Percentiles rank a stretch among this genome's conserved stretches.
Evolutionary conservation across 2,329 filamentous ascomycete species (phyloP).

Genomic region (Epichloe coenophiala): DNA sequence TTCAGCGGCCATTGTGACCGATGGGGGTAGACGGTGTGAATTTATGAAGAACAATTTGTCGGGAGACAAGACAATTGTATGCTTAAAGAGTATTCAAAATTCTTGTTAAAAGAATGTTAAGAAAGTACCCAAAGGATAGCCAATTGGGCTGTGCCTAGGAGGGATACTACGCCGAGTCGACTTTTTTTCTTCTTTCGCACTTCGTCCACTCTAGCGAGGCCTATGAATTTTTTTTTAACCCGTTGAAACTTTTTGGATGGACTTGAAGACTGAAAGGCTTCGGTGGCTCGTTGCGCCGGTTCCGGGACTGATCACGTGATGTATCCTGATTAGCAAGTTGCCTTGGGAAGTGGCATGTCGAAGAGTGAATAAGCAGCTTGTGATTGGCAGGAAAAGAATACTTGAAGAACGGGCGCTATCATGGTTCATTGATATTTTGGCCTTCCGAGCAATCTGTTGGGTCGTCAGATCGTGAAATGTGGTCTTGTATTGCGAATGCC

Average conservation of each 20-base stretch:
- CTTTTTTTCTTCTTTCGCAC: background rate
- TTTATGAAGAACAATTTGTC: background rate
- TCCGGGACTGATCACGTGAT: constrained; percentile 12
- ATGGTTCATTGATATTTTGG: background rate
- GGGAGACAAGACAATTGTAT: background rate
- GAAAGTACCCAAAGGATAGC: background rate
- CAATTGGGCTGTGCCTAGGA: constrained; percentile 10
- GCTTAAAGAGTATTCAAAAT: background rate
- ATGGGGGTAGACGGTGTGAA: no score
- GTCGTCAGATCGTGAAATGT: no score
- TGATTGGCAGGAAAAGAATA: background rate
- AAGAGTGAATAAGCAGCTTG: background rate
- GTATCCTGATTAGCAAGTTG: background rate
- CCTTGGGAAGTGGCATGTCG: background rate
- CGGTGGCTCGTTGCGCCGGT: constrained; percentile 20
- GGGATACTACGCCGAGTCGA: background rate
- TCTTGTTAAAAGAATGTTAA: background rate
- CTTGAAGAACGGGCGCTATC: background rate
- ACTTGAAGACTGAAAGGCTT: constrained; percentile 9
- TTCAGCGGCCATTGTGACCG: constrained; percentile 31
- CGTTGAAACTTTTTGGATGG: constrained; percentile 18
- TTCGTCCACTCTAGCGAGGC: constrained; percentile 7
- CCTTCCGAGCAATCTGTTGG: background rate
- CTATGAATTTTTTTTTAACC: constrained; percentile 20
- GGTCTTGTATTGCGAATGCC: no score